These are phyloP conservation scores for Umbellularia californica DNA, from an alignment of 164 flowering plant species.

Conservation along the genomic window DNA sequence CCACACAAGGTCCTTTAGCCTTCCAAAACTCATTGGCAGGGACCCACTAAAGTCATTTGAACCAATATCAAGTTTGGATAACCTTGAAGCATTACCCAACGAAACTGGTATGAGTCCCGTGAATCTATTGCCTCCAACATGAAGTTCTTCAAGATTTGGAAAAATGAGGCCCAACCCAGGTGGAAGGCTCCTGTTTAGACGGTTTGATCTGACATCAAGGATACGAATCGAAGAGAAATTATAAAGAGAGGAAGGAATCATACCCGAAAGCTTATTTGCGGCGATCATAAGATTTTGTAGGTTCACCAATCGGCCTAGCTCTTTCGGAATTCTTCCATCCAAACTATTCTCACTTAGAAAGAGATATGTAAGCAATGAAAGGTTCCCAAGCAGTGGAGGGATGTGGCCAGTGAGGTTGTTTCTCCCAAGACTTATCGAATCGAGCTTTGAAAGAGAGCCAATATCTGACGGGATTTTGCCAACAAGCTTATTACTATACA, in stretches of 20 bases:
- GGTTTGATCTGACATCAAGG: neutral
- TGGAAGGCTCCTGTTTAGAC: constrained; percentile 21
- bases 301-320: neutral
- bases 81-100: constrained; percentile 35
- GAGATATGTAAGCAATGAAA: neutral
- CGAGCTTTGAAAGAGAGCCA: neutral
- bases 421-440: neutral
- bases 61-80: constrained; percentile 22
- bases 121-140: constrained; percentile 26
- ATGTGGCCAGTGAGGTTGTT: constrained; percentile 17
- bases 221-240: neutral
- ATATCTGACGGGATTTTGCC: neutral
- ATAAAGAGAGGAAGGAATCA: neutral
- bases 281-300: neutral
- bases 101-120: constrained; percentile 46
- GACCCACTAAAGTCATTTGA: constrained; percentile 21
- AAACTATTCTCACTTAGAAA: too few species aligned
- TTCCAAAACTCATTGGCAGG: neutral
- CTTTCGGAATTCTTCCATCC: neutral
- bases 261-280: neutral
- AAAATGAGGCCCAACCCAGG: constrained; percentile 14
- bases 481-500: neutral
- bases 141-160: constrained; percentile 29
- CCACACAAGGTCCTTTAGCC: neutral
- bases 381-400: constrained; percentile 25